phyloP scores from a whole-genome alignment of 2,329 filamentous ascomycete species.

The Setomelanomma holmii region DNA sequence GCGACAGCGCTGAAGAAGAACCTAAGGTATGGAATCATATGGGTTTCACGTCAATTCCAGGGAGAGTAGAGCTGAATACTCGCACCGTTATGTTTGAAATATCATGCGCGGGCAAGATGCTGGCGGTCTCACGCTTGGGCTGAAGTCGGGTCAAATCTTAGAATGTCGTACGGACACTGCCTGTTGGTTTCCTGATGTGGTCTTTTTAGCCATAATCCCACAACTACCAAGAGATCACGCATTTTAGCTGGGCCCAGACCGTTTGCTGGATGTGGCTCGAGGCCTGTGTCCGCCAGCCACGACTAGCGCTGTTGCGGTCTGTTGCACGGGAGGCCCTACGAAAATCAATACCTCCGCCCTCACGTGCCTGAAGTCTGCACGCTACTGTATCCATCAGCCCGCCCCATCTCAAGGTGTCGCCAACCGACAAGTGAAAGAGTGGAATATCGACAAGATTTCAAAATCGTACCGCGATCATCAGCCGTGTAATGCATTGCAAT shows the following conservation, averaged over 20 bases:
- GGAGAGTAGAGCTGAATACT: neutral
- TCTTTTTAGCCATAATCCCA: neutral
- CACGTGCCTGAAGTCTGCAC: neutral
- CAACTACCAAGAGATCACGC: slow-evolving; percentile 1
- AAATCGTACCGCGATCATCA: neutral
- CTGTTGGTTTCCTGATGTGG: no score
- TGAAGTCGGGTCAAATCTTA: neutral
- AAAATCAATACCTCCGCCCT: neutral
- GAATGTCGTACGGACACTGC: neutral
- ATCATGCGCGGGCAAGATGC: neutral
- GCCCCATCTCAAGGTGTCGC: neutral
- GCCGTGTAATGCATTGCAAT: slow-evolving; percentile 1
- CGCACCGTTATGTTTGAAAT: neutral
- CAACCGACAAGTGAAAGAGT: neutral
- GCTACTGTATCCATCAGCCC: slow-evolving; percentile 3
- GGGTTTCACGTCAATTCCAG: neutral
- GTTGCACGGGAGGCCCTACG: neutral
- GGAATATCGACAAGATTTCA: neutral
- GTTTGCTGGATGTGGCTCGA: slow-evolving; percentile 1
- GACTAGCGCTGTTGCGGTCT: neutral
- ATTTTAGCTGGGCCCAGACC: slow-evolving; percentile 4
- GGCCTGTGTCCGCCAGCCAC: neutral
- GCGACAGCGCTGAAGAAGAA: neutral
- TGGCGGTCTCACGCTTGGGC: neutral
- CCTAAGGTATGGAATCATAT: neutral